Percentiles rank a stretch among this genome's conserved stretches.
Evolutionary conservation across 345 rosid genomes (phyloP).

Genomic region (Iberis pinnata): DNA sequence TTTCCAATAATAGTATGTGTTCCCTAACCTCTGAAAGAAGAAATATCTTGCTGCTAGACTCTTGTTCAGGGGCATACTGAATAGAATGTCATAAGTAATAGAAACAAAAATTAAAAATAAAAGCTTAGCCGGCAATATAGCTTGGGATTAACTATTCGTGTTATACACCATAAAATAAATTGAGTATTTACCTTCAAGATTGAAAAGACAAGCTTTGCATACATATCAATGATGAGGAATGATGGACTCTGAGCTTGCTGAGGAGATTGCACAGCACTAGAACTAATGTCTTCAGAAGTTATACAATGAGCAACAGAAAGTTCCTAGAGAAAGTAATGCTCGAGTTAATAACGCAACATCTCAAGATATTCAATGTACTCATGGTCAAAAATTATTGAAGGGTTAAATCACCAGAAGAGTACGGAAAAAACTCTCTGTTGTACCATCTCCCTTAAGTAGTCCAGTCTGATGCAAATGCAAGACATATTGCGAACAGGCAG

Average conservation of each 20-base stretch:
- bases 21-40: slow-evolving; percentile 62
- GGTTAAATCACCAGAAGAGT: slow-evolving; percentile 45
- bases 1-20: neutral
- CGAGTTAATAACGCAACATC: slow-evolving; percentile 1
- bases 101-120: too few relatives aligned
- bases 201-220: slow-evolving; percentile 72
- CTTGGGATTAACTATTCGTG: neutral
- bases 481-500: slow-evolving; percentile 49
- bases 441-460: slow-evolving; percentile 78
- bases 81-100: slow-evolving; percentile 2
- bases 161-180: slow-evolving; percentile 22
- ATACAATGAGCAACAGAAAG: slow-evolving; percentile 80
- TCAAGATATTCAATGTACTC: neutral
- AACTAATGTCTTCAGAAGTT: slow-evolving; percentile 55
- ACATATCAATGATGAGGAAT: slow-evolving; percentile 77
- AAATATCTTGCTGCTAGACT: slow-evolving; percentile 49
- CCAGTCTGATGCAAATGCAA: slow-evolving; percentile 74
- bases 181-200: slow-evolving; percentile 51
- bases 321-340: slow-evolving; percentile 41
- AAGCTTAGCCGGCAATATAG: slow-evolving; percentile 33
- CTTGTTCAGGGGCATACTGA: slow-evolving; percentile 65
- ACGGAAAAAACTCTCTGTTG: slow-evolving; percentile 76
- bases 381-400: neutral
- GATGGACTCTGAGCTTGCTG: slow-evolving; percentile 68
- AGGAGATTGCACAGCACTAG: slow-evolving; percentile 52